phyloP scores from a whole-genome alignment of 768 basidiomycete species.

The Neoboletus subvelutipes region DNA sequence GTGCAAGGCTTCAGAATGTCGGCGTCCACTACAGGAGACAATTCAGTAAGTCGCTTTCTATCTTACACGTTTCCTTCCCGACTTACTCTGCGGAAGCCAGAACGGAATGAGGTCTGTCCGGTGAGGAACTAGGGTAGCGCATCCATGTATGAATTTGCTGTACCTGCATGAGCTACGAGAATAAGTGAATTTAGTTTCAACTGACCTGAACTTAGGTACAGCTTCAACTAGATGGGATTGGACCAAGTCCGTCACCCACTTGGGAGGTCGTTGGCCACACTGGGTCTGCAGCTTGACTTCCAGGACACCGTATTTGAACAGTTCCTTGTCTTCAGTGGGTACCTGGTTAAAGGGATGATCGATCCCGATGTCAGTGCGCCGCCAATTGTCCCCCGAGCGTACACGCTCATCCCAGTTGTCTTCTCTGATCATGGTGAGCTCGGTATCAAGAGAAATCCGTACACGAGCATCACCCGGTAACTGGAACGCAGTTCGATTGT shows the following conservation, averaged over 20 bases:
- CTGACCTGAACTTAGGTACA: slow-evolving; percentile 93
- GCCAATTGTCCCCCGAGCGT: slow-evolving; percentile 89
- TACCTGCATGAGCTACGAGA: slow-evolving; percentile 3
- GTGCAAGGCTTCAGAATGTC: slow-evolving; percentile 94
- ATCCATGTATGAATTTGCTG: slow-evolving; percentile 96
- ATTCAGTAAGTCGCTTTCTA: not conserved
- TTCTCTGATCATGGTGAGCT: slow-evolving; percentile 91
- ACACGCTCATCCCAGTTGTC: slow-evolving; percentile 89
- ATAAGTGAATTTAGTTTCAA: not conserved
- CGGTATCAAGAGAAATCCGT: slow-evolving; percentile 96
- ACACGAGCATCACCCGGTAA: slow-evolving; percentile 98
- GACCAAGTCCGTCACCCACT: slow-evolving; percentile 97
- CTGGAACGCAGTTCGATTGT: slow-evolving; percentile 98
- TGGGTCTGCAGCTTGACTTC: slow-evolving; percentile 99
- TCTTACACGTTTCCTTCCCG: not conserved
- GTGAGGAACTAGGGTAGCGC: slow-evolving; percentile 86
- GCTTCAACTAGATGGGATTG: slow-evolving; percentile 94
- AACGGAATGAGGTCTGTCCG: slow-evolving; percentile 96
- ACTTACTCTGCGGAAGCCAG: slow-evolving; percentile 93
- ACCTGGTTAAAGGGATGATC: slow-evolving; percentile 87
- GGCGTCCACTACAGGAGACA: slow-evolving; percentile 67
- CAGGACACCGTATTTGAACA: slow-evolving; percentile 95
- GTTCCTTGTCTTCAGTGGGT: slow-evolving; percentile 74
- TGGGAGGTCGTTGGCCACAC: slow-evolving; percentile 89
- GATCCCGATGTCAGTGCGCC: slow-evolving; percentile 90